Evolutionary conservation across 208 protist genomes (phyloP), one percentile per base, ranked within the genome.

Genomic region (Leptomonas seymouri): DNA sequence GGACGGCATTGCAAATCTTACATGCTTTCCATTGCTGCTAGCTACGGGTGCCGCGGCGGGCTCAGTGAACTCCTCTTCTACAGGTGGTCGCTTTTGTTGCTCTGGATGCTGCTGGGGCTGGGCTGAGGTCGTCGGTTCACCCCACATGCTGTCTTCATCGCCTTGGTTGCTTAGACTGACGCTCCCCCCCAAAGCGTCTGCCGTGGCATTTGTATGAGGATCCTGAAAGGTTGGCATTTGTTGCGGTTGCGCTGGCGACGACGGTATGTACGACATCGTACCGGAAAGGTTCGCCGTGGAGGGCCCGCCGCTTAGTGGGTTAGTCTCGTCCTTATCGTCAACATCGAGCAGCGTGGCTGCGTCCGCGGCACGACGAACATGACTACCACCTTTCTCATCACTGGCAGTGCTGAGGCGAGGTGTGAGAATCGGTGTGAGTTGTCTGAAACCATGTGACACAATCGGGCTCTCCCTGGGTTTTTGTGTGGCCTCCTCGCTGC

Each of bases 81-180:
- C 63, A 3, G 27, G 36, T 36, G 31, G 18, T 23, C 18, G 21
- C 14, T 36, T 12, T 20, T 63, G 20, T 36, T 34, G 0, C n/a
- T 48, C 18, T 23, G 28, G 34, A 3, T 39, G 45, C 34, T 54
- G 60, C 23, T 46, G 62, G 18, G 14, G 6, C 20, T 44, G 67
- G 1, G 36, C 14, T 18, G 67, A 73, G 21, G 57, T 44, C 18
- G n/a, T 73, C 16, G 59, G 59, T 39, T 67, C 50, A 3, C 59
- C 50, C 67, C 67, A 73, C 50, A 45, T 41, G 28, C 57, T 57
- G 27, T 50, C 39, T 20, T 63, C 67, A 27, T 53, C 39, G 46
- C n/a, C 66, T 16, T n/a, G n/a, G n/a, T 21, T 44, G 27, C 20
- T 27, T 44, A 46, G 25, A 15, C 27, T 56, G n/a, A 34, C 51